phyloP scores from a whole-genome alignment of 768 basidiomycete genomes.

The Piloderma croceum region DNA sequence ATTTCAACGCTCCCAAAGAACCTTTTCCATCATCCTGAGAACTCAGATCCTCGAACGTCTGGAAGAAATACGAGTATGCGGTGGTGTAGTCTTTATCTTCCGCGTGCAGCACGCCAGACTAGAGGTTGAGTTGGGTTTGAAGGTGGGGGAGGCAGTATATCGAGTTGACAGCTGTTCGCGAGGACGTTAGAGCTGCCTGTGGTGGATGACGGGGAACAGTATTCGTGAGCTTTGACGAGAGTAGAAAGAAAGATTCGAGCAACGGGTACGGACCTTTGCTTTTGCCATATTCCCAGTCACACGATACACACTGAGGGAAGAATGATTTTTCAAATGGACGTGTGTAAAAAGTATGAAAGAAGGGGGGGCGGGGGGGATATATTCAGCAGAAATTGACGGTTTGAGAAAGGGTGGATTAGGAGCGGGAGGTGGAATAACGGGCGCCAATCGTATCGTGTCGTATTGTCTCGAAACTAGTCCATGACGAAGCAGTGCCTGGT shows the following conservation, averaged over 20 bases:
- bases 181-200: slow-evolving; percentile 82
- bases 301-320: slow-evolving; percentile 90
- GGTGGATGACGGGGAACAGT: neutral
- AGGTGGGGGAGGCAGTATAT: slow-evolving; percentile 84
- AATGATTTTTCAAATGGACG: slow-evolving; percentile 96
- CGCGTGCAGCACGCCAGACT: slow-evolving; percentile 81
- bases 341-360: slow-evolving; percentile 89
- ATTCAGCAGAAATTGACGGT: slow-evolving; percentile 94
- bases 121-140: slow-evolving; percentile 57
- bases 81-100: slow-evolving; percentile 98
- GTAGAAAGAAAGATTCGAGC: neutral
- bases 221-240: neutral
- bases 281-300: slow-evolving; percentile 86
- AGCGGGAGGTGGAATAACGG: slow-evolving; percentile 41
- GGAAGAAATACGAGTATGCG: slow-evolving; percentile 95
- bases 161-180: slow-evolving; percentile 89
- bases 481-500: slow-evolving; percentile 1
- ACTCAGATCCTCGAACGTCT: slow-evolving; percentile 87
- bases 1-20: slow-evolving; percentile 85
- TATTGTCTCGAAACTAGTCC: slow-evolving; percentile 48
- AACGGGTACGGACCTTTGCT: slow-evolving; percentile 73
- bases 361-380: slow-evolving; percentile 88
- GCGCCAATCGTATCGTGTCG: no score
- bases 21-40: slow-evolving; percentile 64
- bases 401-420: slow-evolving; percentile 69